phyloP scores from a whole-genome alignment of 2,329 filamentous ascomycete genomes.

The Fusarium mangiferae region DNA sequence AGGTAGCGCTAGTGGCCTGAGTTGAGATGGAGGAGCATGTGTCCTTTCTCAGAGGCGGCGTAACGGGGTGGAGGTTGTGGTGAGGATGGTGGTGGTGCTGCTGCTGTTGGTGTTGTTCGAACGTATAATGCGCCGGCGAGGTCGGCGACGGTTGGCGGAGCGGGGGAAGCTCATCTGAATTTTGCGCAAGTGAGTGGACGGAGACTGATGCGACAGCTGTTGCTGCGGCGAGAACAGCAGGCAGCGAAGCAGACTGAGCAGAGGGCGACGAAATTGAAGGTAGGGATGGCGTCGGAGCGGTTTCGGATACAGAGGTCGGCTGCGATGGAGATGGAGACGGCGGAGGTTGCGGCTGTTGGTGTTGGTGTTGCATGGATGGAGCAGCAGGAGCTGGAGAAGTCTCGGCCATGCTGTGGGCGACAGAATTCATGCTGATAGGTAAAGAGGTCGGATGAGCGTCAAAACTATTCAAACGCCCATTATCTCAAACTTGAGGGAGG shows the following conservation, averaged over 20 bases:
- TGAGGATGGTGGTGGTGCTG: conserved; percentile 40
- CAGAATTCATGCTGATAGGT: conserved; percentile 51
- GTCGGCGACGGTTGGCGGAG: conserved; percentile 43
- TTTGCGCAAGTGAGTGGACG: conserved; percentile 35
- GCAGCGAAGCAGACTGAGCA: conserved; percentile 42
- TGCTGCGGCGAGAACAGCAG: conserved; percentile 38
- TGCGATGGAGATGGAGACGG: conserved; percentile 42
- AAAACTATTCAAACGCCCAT: conserved; percentile 41
- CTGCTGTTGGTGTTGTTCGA: conserved; percentile 43
- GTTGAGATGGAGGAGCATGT: conserved; percentile 65
- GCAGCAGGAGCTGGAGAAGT: conserved; percentile 33
- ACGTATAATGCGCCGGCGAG: conserved; percentile 43
- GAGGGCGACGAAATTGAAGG: conserved; percentile 44
- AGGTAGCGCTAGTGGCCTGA: conserved; percentile 57
- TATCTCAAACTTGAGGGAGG: conserved; percentile 31
- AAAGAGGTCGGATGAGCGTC: conserved; percentile 19
- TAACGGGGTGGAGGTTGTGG: conserved; percentile 44
- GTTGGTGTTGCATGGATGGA: conserved; percentile 33
- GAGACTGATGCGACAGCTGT: conserved; percentile 36
- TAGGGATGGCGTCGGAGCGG: conserved; percentile 38
- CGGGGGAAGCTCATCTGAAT: conserved; percentile 43
- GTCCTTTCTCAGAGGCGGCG: conserved; percentile 57
- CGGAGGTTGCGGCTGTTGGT: conserved; percentile 40
- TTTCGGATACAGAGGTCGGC: conserved; percentile 41
- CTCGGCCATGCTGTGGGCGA: conserved; percentile 51